These are phyloP conservation scores for Pyronema domesticum DNA, from an alignment of 495 filamentous ascomycete genomes.

Conservation along the genomic window DNA sequence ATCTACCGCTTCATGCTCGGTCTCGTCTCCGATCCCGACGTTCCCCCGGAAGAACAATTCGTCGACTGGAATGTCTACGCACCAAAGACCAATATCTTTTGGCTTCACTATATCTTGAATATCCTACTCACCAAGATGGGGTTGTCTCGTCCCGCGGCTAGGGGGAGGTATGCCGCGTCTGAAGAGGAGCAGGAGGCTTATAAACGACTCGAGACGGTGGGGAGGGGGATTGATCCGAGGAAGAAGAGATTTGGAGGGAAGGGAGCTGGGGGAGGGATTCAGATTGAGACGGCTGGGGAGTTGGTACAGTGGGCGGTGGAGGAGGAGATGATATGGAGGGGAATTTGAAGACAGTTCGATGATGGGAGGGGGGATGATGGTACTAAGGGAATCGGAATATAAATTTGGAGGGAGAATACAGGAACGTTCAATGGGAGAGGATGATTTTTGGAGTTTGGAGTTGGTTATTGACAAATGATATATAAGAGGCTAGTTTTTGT, in stretches of 20 bases:
- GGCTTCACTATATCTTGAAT: constrained; percentile 22
- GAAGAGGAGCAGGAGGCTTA: constrained; percentile 11
- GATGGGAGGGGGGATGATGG: background rate
- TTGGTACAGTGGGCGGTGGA: constrained; percentile 17
- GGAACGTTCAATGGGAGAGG: too few species aligned
- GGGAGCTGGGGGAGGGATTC: background rate
- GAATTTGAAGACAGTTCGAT: constrained; percentile 11
- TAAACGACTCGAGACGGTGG: constrained; percentile 10
- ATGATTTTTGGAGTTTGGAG: too few species aligned
- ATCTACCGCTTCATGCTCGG: constrained; percentile 24
- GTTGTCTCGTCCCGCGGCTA: constrained; percentile 12
- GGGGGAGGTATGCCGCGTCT: constrained; percentile 13
- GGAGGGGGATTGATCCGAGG: constrained; percentile 14
- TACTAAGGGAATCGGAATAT: too few species aligned
- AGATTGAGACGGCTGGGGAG: constrained; percentile 10
- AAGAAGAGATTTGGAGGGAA: constrained; percentile 15
- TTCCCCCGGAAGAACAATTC: constrained; percentile 14
- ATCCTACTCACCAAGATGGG: constrained; percentile 21
- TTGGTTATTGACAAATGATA: too few species aligned
- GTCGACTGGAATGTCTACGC: constrained; percentile 22
- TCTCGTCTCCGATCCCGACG: constrained; percentile 9
- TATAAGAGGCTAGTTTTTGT: too few species aligned
- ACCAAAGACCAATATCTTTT: constrained; percentile 22
- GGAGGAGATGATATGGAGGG: constrained; percentile 6
- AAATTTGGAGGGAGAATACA: too few species aligned